Evolutionary conservation across 305 asterid genomes (phyloP), one percentile per base, ranked within the genome.

Genomic region (Solanum chacoense): DNA sequence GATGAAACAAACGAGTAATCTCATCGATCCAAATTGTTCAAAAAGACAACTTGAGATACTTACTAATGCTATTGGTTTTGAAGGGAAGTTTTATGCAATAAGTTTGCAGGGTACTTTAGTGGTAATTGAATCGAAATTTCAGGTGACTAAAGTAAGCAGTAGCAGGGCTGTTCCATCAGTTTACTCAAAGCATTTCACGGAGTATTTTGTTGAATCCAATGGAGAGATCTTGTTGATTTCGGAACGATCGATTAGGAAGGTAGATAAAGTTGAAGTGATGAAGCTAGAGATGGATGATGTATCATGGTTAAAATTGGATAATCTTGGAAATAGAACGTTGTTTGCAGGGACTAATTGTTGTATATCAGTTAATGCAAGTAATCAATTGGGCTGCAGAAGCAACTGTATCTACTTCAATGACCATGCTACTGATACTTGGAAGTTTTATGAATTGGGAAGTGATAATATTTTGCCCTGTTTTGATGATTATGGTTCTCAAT

Each of bases 201-300:
- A 93, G 76, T 93, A 88, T 88, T 37, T 94, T 12, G 50, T 93
- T 22, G 92, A 92, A 87, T 88, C 88, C 22, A 59, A 90, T 55
- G 94, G 93, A 32, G 94, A 91, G 26, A 89, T 94, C n/a, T 55
- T 93, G 88, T 12, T 92, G 84, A 89, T 89, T 12, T 92, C 93
- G 3, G 89, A 90, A 81, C 91, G 72, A 83, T 90, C 90, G 0
- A 87, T 72, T 6, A 63, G 11, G 85, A n/a, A 34, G 1, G 92
- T 92, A 13, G 95, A 92, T 32, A 92, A 91, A 67, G 93, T 89
- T 13, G 92, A 94, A 90, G 93, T 94, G 50, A 85, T 69, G 77
- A 79, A 86, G 80, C 94, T 92, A 24, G 83, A 93, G 36, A 36
- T 88, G 16, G 87, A 63, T 76, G 87, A 55, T 75, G 87, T 92